Percentiles rank a stretch among this genome's conserved stretches.
phyloP scores from a whole-genome alignment of 2,329 filamentous ascomycete genomes.

The Penicillium sp. region DNA sequence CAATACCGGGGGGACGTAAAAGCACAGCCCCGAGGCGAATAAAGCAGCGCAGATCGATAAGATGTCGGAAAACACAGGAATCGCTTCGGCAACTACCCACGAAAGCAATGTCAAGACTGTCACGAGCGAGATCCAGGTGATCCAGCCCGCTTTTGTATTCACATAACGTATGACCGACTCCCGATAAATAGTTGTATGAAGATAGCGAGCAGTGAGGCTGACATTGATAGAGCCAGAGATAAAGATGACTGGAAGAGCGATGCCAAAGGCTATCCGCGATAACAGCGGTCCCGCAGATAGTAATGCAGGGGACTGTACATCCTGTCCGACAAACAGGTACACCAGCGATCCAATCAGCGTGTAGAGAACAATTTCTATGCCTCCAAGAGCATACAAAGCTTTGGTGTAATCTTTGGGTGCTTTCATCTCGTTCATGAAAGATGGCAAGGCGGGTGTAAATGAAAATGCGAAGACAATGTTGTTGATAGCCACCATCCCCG shows the following conservation, averaged over 20 bases:
- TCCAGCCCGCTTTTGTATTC: conserved; percentile 20
- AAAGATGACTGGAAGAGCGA: conserved; percentile 17
- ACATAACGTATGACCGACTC: conserved; percentile 16
- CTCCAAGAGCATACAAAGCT: conserved; percentile 9
- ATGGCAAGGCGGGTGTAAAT: conserved; percentile 12
- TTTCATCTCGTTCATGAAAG: conserved; percentile 19
- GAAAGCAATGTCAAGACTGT: conserved; percentile 12
- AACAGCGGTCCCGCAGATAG: conserved; percentile 13
- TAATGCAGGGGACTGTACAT: conserved; percentile 17
- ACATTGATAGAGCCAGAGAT: conserved; percentile 24
- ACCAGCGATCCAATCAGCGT: conserved; percentile 14
- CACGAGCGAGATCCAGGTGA: conserved; percentile 18
- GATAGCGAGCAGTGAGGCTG: conserved; percentile 19
- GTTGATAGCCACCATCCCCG: conserved; percentile 13
- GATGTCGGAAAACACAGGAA: conserved; percentile 21
- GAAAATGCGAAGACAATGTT: conserved; percentile 19
- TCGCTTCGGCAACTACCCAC: conserved; percentile 22
- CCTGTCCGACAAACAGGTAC: conserved; percentile 16
- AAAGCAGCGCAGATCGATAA: conserved; percentile 15
- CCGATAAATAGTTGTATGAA: conserved; percentile 17
- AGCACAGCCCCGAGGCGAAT: conserved; percentile 12
- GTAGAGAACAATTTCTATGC: conserved; percentile 15
- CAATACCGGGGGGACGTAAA: conserved; percentile 15
- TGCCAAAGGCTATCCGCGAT: conserved; percentile 13
- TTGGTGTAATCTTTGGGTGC: conserved; percentile 15